phyloP scores from a whole-genome alignment of 2,329 filamentous ascomycete genomes.

The Talaromyces piceae region DNA sequence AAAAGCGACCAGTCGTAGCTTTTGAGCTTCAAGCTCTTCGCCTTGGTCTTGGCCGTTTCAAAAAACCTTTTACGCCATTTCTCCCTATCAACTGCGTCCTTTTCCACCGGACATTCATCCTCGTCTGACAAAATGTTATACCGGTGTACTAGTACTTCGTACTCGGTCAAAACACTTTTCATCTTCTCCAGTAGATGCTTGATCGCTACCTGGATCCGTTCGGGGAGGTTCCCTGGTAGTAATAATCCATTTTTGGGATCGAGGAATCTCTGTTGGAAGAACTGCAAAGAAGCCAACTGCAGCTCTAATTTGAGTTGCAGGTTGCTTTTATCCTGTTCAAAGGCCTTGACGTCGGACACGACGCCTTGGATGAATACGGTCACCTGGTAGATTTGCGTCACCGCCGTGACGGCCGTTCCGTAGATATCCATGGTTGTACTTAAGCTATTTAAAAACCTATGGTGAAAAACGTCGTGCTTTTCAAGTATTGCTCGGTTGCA shows the following conservation, averaged over 20 bases:
- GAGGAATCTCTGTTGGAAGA: conserved; percentile 19
- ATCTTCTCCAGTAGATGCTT: conserved; percentile 18
- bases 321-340: conserved; percentile 19
- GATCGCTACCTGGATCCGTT: conserved; percentile 16
- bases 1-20: conserved; percentile 26
- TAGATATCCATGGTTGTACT: conserved; percentile 19
- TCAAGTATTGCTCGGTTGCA: neutral
- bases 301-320: conserved; percentile 19
- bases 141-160: conserved; percentile 15
- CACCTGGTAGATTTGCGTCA: conserved; percentile 20
- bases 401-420: conserved; percentile 21
- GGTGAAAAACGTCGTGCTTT: neutral
- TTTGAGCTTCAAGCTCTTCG: conserved; percentile 18
- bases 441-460: neutral
- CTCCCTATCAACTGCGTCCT: conserved; percentile 9
- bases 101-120: conserved; percentile 7
- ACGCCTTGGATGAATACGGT: conserved; percentile 25
- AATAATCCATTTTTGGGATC: conserved; percentile 19
- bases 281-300: conserved; percentile 19
- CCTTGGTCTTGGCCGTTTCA: conserved; percentile 18
- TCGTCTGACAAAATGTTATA: conserved; percentile 15
- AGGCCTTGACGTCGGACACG: conserved; percentile 21
- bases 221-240: conserved; percentile 16
- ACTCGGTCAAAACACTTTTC: conserved; percentile 18
- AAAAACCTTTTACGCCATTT: conserved; percentile 17